These are phyloP conservation scores for Tylopilus sp. DNA, from an alignment of 768 basidiomycete genomes.

Conservation along the genomic window DNA sequence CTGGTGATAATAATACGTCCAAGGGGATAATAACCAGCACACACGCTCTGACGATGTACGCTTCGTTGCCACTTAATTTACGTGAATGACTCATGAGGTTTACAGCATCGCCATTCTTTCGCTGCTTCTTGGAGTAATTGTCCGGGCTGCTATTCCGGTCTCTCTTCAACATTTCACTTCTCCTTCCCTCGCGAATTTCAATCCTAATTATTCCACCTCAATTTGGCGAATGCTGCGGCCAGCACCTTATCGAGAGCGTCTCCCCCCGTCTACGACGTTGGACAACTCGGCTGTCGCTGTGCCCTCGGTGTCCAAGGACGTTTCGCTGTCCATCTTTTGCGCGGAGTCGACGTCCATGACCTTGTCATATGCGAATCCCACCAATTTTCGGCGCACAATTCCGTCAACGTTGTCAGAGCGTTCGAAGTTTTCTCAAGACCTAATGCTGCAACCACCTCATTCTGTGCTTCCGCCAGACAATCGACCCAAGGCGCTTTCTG, in stretches of 20 bases:
- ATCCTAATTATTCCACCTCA: slow-evolving; percentile 25
- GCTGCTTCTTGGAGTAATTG: slow-evolving; percentile 55
- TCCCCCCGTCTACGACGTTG: slow-evolving; percentile 24
- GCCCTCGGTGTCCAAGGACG: slow-evolving; percentile 44
- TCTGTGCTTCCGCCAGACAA: slow-evolving; percentile 23
- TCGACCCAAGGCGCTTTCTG: slow-evolving; percentile 29
- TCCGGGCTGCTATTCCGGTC: slow-evolving; percentile 24
- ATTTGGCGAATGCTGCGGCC: slow-evolving; percentile 44
- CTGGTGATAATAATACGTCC: slow-evolving; percentile 29
- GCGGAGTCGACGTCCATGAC: slow-evolving; percentile 39
- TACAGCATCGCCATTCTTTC: slow-evolving; percentile 67
- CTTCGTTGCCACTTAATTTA: slow-evolving; percentile 8
- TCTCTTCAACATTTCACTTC: slow-evolving; percentile 23
- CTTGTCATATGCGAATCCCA: slow-evolving; percentile 25
- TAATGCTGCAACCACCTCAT: slow-evolving; percentile 34
- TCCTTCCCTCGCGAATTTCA: slow-evolving; percentile 13
- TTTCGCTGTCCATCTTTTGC: slow-evolving; percentile 49
- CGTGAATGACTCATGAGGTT: slow-evolving; percentile 9
- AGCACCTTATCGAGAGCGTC: slow-evolving; percentile 38
- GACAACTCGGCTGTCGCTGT: slow-evolving; percentile 30
- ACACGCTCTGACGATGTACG: slow-evolving; percentile 68
- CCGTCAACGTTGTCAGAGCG: slow-evolving; percentile 26
- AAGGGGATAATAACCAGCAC: slow-evolving; percentile 45
- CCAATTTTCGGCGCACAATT: slow-evolving; percentile 17
- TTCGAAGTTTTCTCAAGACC: slow-evolving; percentile 31